phyloP scores from a whole-genome alignment of 2,329 filamentous ascomycete species.

The Aspergillus ruber region DNA sequence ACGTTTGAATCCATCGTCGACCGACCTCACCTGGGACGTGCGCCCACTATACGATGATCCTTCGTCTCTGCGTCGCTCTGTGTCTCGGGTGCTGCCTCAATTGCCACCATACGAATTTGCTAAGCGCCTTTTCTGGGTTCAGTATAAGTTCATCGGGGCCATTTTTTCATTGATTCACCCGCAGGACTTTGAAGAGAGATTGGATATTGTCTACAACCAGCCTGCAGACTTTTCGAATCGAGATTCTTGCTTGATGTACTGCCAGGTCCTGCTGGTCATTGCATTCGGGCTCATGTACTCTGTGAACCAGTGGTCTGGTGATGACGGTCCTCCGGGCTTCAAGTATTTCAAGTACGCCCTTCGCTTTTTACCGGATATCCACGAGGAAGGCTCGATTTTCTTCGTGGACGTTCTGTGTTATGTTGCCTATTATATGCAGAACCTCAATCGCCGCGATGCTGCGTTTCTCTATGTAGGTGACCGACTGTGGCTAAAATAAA shows the following conservation, averaged over 20 bases:
- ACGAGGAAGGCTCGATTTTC: constrained; percentile 50
- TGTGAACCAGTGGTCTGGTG: constrained; percentile 50
- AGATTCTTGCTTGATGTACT: constrained; percentile 46
- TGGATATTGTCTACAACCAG: constrained; percentile 41
- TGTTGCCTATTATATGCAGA: constrained; percentile 53
- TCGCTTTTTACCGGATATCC: constrained; percentile 48
- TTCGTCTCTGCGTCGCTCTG: constrained; percentile 22
- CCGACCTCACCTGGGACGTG: constrained; percentile 31
- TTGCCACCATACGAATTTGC: constrained; percentile 48
- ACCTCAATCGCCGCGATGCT: constrained; percentile 50
- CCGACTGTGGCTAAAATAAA: constrained; percentile 2
- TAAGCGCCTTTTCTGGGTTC: constrained; percentile 45
- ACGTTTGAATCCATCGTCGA: constrained; percentile 27
- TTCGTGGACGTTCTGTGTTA: constrained; percentile 52
- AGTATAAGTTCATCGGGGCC: constrained; percentile 52
- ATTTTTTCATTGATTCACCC: constrained; percentile 51
- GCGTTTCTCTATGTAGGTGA: constrained; percentile 46
- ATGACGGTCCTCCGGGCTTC: constrained; percentile 50
- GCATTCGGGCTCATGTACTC: constrained; percentile 54
- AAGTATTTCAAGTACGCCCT: constrained; percentile 49
- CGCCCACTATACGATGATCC: constrained; percentile 31
- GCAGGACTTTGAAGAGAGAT: constrained; percentile 40
- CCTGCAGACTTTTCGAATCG: constrained; percentile 38
- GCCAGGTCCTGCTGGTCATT: constrained; percentile 48
- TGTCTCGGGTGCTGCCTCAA: constrained; percentile 25